Evolutionary conservation across 768 basidiomycete genomes (phyloP), one percentile per base, ranked within the genome.

Genomic region (Pleurotus platypus): DNA sequence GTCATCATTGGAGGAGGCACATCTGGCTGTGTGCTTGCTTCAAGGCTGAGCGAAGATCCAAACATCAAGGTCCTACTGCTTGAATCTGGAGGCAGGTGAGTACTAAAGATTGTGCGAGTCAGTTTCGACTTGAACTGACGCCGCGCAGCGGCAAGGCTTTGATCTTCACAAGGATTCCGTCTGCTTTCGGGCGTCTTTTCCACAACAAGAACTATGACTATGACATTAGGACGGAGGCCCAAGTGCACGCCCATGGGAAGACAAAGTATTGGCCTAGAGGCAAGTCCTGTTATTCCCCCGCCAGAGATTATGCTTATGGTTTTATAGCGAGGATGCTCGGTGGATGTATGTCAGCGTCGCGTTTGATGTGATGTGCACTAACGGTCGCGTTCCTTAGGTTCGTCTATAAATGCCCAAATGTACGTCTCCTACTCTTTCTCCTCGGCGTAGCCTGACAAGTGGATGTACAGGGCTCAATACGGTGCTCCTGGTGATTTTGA

Each of bases 401-500:
- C 85, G 3, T 76, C 84, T 2, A 79, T 88, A 47, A 90, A 90
- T 62, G 87, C 87, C 12, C 70, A 76, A 62, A 76, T 79, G 77
- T 75, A 61, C 18, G 22, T 2, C 18, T 24, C 30, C 30, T 35
- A 35, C 8, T 11, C 2, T 35, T 35, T 2, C 30, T 35, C 30
- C 30, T 11, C 2, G 3, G 9, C 2, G 2, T 35, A 35, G 30
- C 11, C 3, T 35, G 30, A 35, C 30, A 35, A 11, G 9, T 35
- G 30, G 30, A 11, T 35, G 30, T n/a, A 15, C 46, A 78, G 81
- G 81, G 81, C 80, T 42, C 88, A 89, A 12, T 81, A 80, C 24
- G 85, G 85, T 18, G 75, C 84, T 22, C 86, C 88, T 3, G 79
- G 80, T 1, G 88, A 90, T 63, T 89, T 82, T 55, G 82, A 89